Evolutionary conservation across 2,329 filamentous ascomycete species (phyloP).

Genomic region (Colletotrichum abscissum): DNA sequence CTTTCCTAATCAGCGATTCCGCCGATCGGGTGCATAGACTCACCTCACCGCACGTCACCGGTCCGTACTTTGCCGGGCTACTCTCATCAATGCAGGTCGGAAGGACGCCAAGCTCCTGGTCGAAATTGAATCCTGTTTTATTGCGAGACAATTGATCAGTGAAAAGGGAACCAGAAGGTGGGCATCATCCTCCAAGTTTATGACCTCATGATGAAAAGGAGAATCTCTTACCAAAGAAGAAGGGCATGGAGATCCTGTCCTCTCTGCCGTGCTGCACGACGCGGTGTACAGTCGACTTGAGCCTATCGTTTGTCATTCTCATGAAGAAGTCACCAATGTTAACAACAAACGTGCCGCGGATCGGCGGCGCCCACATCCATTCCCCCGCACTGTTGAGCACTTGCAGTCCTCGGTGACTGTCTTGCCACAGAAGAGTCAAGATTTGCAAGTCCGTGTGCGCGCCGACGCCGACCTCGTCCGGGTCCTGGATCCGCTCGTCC

Average conservation of each 20-base stretch:
- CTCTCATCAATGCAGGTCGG: slow-evolving; percentile 58
- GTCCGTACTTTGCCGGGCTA: slow-evolving; percentile 60
- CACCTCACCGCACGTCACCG: slow-evolving; percentile 60
- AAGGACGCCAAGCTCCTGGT: slow-evolving; percentile 61
- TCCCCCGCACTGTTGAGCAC: slow-evolving; percentile 39
- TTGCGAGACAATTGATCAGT: not conserved
- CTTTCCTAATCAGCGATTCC: not conserved
- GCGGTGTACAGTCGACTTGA: slow-evolving; percentile 39
- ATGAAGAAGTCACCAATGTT: slow-evolving; percentile 42
- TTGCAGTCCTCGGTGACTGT: slow-evolving; percentile 44
- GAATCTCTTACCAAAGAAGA: slow-evolving; percentile 58
- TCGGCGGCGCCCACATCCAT: slow-evolving; percentile 40
- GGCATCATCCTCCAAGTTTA: not conserved
- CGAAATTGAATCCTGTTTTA: slow-evolving; percentile 55
- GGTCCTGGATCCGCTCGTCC: slow-evolving; percentile 25
- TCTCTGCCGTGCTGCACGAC: slow-evolving; percentile 33
- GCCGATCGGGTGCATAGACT: not conserved
- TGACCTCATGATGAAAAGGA: not conserved
- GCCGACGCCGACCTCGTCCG: slow-evolving; percentile 53
- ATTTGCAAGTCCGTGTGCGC: slow-evolving; percentile 60
- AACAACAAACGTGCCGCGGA: slow-evolving; percentile 40
- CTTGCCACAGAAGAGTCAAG: slow-evolving; percentile 61
- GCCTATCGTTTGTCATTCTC: slow-evolving; percentile 40
- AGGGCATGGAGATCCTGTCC: slow-evolving; percentile 58
- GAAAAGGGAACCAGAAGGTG: not conserved